Base-by-base conservation (phyloP, 345 rosid genomes). In the Lumnitzera littorea region DNA sequence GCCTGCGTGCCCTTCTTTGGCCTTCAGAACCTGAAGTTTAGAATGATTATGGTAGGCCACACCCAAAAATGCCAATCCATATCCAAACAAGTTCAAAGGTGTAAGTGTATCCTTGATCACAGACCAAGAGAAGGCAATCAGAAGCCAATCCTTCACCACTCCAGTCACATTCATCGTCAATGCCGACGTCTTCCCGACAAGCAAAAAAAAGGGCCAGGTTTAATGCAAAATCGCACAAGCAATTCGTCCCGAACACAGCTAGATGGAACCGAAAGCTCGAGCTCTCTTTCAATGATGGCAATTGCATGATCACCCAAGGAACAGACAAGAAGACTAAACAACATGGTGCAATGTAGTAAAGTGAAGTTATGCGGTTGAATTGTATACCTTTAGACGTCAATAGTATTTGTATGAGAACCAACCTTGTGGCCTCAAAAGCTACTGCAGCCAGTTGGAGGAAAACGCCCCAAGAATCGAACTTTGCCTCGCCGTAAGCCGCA, bases 131-230 rank as follows among this genome's bases (percentile, higher is more conserved):
- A 92, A 92, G 0, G 98, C 98, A 31, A 92, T 92, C 91, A 92
- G 67, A 16, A 92, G 64, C 98, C 97, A 92, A 65, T 92, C 98
- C 75, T 92, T 92, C 15, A 92, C 98, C n/a, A 92, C 96, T 51
- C 98, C 96, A 43, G 98, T 97, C 51, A 92, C 98, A 71, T 92
- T 92, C 98, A 92, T 92, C 9, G 97, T 89, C 72, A 92, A 74
- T 12, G 98, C 98, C 11, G 98, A 92, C 10, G 98, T 92, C 72
- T 92, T 92, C 12, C 98, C 98, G 13, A 92, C 97, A 12, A 92
- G 88, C 62, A 92, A 72, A 78, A 92, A 92, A 70, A 90, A 97
- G 20, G 2, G 99, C 99, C 0, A 90, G 90, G 70, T 92, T 92
- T 77, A 92, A 69, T 0, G 95, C 96, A 15, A 92, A 92, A 7